Conservation (phyloP, 179 eudicot genomes). For the Spergularia azorica region DNA sequence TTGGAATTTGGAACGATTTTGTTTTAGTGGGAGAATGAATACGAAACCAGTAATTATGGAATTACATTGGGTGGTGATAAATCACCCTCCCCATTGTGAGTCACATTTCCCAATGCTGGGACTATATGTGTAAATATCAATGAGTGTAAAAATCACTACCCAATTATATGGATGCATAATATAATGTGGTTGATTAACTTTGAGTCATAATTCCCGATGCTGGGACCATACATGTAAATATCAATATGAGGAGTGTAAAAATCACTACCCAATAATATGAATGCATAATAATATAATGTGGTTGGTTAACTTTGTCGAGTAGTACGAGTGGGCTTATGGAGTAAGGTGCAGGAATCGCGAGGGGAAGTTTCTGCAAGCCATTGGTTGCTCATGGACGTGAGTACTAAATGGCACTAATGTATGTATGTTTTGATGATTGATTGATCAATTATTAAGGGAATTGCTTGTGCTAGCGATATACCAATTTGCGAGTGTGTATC, state of each 20-base stretch:
- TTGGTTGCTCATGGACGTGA: conserved; percentile 29
- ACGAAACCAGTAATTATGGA: background rate
- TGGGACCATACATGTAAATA: too few relatives aligned
- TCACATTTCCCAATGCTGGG: too few relatives aligned
- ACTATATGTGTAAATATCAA: too few relatives aligned
- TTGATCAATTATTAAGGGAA: background rate
- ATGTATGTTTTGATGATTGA: conserved; percentile 1
- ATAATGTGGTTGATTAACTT: too few relatives aligned
- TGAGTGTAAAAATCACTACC: too few relatives aligned
- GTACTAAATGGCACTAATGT: conserved; percentile 3
- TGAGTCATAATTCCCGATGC: too few relatives aligned
- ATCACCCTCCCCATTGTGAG: too few relatives aligned
- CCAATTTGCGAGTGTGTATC: background rate
- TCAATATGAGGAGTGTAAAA: too few relatives aligned
- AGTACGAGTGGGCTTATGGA: background rate
- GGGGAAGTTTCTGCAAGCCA: conserved; percentile 27
- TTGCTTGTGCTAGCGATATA: background rate
- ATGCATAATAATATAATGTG: background rate
- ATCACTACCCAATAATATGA: too few relatives aligned
- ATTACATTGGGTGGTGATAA: too few relatives aligned
- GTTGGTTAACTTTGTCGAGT: background rate
- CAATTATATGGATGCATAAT: too few relatives aligned
- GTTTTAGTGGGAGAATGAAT: background rate
- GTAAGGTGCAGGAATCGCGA: conserved; percentile 21
- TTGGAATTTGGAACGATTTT: background rate